phyloP scores from a whole-genome alignment of 139 green algal genomes.

The Deuterostichococcus epilithicus region DNA sequence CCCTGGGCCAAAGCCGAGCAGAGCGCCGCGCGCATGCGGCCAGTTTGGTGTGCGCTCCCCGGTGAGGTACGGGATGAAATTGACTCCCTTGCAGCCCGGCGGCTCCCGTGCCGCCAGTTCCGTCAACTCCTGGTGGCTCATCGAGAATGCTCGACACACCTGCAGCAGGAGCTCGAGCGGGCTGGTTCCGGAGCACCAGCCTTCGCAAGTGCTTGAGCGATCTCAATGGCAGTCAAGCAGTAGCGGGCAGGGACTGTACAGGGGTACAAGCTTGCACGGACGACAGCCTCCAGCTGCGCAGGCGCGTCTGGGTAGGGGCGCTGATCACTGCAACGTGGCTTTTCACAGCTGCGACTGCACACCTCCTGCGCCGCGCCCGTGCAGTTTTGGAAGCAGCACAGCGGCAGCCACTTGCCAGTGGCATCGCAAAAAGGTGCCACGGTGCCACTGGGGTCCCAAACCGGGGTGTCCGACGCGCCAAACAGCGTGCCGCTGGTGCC shows the following conservation, averaged over 20 bases:
- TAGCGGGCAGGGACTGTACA: no score
- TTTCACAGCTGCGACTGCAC: no score
- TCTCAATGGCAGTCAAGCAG: no score
- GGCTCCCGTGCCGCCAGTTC: constrained; percentile 50
- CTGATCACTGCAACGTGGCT: no score
- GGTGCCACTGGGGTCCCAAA: constrained; percentile 63
- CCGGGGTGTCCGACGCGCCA: constrained; percentile 44
- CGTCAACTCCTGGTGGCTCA: constrained; percentile 58
- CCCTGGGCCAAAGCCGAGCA: constrained; percentile 48
- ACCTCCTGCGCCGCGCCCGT: constrained; percentile 70
- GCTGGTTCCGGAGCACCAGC: no score
- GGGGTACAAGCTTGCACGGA: no score
- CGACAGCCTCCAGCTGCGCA: no score
- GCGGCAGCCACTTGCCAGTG: constrained; percentile 68
- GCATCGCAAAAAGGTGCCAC: constrained; percentile 82
- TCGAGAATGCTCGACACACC: constrained; percentile 40
- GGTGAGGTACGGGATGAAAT: constrained; percentile 76
- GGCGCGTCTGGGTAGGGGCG: no score
- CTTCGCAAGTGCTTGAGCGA: no score
- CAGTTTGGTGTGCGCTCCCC: constrained; percentile 89
- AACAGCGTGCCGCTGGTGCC: constrained; percentile 87
- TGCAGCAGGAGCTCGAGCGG: constrained; percentile 6
- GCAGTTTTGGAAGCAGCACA: constrained; percentile 91
- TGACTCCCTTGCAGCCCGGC: constrained; percentile 63
- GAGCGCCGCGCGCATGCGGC: constrained; percentile 63